A percentile compares a stretch with the other conserved stretches of the same genome.
Conservation (phyloP, 208 protist species). For the Blechomonas ayalai region DNA sequence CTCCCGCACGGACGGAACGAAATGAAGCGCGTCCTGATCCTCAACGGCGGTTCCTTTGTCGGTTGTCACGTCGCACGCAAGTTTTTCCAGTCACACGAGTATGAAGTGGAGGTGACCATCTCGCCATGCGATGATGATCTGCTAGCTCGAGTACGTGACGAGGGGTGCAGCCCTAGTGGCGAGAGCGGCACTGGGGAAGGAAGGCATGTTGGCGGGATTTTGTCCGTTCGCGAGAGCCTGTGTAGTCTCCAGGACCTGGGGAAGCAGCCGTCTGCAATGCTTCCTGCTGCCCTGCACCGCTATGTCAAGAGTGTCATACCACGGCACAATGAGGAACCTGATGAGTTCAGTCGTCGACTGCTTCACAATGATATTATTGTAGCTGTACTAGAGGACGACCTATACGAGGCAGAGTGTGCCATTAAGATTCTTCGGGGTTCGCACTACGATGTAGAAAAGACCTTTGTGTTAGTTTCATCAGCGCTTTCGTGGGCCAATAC, state of each 20-base stretch:
- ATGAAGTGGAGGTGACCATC: slow-evolving; percentile 67
- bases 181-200: neutral
- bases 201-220: neutral
- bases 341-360: slow-evolving; percentile 43
- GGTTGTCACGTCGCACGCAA: slow-evolving; percentile 46
- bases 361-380: slow-evolving; percentile 82
- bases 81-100: slow-evolving; percentile 66
- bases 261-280: slow-evolving; percentile 5
- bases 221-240: too few relatives aligned
- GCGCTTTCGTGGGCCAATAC: slow-evolving; percentile 82
- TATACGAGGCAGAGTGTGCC: slow-evolving; percentile 75
- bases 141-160: neutral
- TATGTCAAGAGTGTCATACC: slow-evolving; percentile 52
- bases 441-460: slow-evolving; percentile 89
- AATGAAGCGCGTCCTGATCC: slow-evolving; percentile 73
- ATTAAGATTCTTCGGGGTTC: slow-evolving; percentile 70
- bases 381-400: slow-evolving; percentile 71
- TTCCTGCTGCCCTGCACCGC: slow-evolving; percentile 27
- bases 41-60: slow-evolving; percentile 79
- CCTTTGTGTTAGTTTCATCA: slow-evolving; percentile 87
- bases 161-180: too few relatives aligned
- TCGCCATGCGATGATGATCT: slow-evolving; percentile 15
- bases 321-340: slow-evolving; percentile 58
- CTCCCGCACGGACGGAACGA: too few relatives aligned
- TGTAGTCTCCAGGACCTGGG: too few relatives aligned